Percentiles rank a stretch among this genome's conserved stretches.
phyloP scores from a whole-genome alignment of 1,284 basidiomycete genomes.

The Rhodotorula sp. region DNA sequence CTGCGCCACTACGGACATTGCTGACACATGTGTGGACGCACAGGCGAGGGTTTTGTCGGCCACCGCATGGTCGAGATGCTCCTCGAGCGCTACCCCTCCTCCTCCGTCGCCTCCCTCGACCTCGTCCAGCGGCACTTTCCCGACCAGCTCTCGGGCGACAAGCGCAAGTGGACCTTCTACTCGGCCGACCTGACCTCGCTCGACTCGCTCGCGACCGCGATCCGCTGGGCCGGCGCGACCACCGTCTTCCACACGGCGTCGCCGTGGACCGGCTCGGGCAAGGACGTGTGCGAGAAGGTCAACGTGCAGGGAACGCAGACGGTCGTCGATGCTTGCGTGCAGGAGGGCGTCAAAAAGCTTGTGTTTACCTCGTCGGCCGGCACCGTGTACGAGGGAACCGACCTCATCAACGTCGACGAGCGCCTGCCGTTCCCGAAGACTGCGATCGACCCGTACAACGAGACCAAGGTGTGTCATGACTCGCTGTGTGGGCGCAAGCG shows the following conservation, averaged over 20 bases:
- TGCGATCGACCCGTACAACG: constrained; percentile 89
- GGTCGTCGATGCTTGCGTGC: constrained; percentile 76
- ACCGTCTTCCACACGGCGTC: constrained; percentile 96
- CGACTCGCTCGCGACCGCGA: constrained; percentile 67
- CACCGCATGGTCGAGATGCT: constrained; percentile 84
- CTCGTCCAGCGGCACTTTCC: constrained; percentile 78
- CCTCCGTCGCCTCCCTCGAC: constrained; percentile 71
- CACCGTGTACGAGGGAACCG: constrained; percentile 82
- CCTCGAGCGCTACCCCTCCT: constrained; percentile 67
- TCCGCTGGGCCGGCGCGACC: constrained; percentile 74
- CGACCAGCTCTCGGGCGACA: constrained; percentile 47
- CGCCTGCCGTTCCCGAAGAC: constrained; percentile 72
- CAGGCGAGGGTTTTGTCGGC: constrained; percentile 73
- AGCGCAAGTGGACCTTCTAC: constrained; percentile 61
- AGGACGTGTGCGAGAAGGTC: constrained; percentile 83
- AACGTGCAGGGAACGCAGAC: constrained; percentile 90
- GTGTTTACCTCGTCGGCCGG: constrained; percentile 95
- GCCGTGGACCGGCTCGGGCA: constrained; percentile 67
- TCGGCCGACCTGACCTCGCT: constrained; percentile 81
- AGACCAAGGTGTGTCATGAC: constrained; percentile 66
- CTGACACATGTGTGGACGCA: not conserved
- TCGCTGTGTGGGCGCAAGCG: too few relatives aligned
- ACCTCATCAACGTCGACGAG: constrained; percentile 87
- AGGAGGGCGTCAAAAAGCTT: constrained; percentile 72
- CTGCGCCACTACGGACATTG: not conserved